Conservation (phyloP, 2,329 filamentous ascomycete genomes). For the Sporothrix inflata region DNA sequence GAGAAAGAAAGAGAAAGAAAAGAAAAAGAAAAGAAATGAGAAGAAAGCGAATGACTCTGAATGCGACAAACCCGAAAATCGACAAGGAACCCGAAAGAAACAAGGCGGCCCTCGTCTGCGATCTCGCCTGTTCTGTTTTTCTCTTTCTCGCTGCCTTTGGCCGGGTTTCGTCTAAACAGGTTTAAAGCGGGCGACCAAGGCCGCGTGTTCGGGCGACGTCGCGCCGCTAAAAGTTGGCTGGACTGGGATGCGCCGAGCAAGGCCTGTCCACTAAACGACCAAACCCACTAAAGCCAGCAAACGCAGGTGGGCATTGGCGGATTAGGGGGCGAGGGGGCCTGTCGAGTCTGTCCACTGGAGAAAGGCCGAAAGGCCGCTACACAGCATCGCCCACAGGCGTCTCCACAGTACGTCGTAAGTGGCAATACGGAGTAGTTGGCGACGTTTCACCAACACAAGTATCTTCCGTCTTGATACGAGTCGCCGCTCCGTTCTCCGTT, state of each 20-base stretch:
- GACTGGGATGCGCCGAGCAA: slow-evolving; percentile 1
- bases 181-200: background rate
- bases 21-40: background rate
- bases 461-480: background rate
- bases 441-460: background rate
- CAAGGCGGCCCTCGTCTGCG: background rate
- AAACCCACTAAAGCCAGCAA: background rate
- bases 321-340: too few relatives aligned
- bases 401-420: background rate
- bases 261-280: background rate
- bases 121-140: background rate
- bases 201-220: slow-evolving; percentile 18
- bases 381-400: background rate
- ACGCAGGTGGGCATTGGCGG: too few relatives aligned
- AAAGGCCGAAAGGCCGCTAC: background rate
- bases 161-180: slow-evolving; percentile 18
- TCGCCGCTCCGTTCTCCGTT: background rate
- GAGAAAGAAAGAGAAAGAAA: background rate
- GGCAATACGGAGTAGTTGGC: background rate
- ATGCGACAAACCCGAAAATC: background rate
- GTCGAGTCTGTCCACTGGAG: background rate
- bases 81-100: background rate
- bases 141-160: background rate
- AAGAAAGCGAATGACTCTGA: background rate
- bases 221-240: slow-evolving; percentile 13